phyloP scores from a whole-genome alignment of 306 rosid species.

The Castanopsis chinensis region DNA sequence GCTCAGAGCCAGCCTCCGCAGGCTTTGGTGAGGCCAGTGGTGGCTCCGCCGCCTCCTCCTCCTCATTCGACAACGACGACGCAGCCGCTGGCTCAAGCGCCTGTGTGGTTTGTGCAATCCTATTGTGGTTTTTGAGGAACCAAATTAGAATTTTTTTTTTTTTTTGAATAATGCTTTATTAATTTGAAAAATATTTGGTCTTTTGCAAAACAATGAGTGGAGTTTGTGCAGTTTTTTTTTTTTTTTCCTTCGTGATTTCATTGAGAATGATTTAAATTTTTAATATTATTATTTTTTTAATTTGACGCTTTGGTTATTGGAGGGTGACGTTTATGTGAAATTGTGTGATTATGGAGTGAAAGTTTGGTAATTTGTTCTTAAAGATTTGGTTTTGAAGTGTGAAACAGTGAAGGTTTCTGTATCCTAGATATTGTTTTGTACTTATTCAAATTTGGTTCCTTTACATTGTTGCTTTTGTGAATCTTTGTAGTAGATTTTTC shows the following conservation, averaged over 20 bases:
- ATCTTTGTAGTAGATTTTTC: background rate
- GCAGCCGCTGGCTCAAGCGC: slow-evolving; percentile 44
- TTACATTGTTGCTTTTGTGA: background rate
- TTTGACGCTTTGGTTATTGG: slow-evolving; percentile 1
- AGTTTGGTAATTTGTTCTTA: slow-evolving; percentile 10
- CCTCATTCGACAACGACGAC: slow-evolving; percentile 1
- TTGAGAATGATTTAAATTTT: background rate
- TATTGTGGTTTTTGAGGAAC: background rate
- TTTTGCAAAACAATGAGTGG: background rate
- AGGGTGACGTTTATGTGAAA: background rate
- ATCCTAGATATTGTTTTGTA: background rate
- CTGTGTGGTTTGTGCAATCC: slow-evolving; percentile 39
- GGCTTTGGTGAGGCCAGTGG: slow-evolving; percentile 32
- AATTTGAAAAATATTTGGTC: slow-evolving; percentile 1
- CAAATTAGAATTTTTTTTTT: background rate
- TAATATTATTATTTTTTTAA: background rate
- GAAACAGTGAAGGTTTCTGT: background rate
- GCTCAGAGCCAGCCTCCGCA: slow-evolving; percentile 25
- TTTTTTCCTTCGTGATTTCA: no score
- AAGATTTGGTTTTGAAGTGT: slow-evolving; percentile 12
- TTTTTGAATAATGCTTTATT: background rate
- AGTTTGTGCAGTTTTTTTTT: slow-evolving; percentile 8
- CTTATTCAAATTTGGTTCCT: slow-evolving; percentile 9
- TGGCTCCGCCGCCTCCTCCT: slow-evolving; percentile 28
- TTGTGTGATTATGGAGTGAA: slow-evolving; percentile 1